A percentile compares a stretch with the other conserved stretches of the same genome.
phyloP scores from a whole-genome alignment of 352 stramenopile species.

The Phytopythium kandeliae region DNA sequence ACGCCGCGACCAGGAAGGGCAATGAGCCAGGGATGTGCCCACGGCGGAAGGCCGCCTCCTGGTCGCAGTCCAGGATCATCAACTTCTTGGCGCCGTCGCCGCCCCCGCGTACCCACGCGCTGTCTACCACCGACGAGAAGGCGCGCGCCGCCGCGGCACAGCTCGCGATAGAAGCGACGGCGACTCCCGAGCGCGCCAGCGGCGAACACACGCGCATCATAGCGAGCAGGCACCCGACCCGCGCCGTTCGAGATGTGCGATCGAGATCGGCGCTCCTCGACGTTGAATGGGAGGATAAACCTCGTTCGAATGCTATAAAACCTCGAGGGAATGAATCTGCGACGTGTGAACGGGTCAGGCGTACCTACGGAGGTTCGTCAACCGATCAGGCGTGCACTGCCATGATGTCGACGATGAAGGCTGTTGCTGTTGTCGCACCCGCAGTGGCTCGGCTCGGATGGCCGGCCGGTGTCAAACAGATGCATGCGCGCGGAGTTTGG shows the following conservation, averaged over 20 bases:
- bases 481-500: constrained; percentile 29
- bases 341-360: constrained; percentile 12
- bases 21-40: constrained; percentile 44
- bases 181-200: neutral
- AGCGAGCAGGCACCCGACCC: too few species aligned
- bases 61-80: constrained; percentile 55
- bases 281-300: too few species aligned
- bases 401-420: too few species aligned
- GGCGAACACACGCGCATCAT: constrained; percentile 2
- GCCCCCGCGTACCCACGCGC: constrained; percentile 27
- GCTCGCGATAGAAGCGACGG: neutral
- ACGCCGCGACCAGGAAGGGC: constrained; percentile 35
- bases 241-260: too few species aligned
- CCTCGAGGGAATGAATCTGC: constrained; percentile 16
- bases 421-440: too few species aligned
- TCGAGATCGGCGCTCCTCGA: constrained; percentile 33
- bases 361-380: too few species aligned
- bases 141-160: neutral
- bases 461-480: neutral
- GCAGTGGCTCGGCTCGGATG: too few species aligned
- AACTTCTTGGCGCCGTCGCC: constrained; percentile 15
- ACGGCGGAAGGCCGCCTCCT: constrained; percentile 38
- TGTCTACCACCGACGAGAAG: constrained; percentile 34
- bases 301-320: constrained; percentile 36
- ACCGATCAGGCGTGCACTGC: too few species aligned